Evolutionary conservation across 306 rosid genomes (phyloP).

Genomic region (Vicia villosa): DNA sequence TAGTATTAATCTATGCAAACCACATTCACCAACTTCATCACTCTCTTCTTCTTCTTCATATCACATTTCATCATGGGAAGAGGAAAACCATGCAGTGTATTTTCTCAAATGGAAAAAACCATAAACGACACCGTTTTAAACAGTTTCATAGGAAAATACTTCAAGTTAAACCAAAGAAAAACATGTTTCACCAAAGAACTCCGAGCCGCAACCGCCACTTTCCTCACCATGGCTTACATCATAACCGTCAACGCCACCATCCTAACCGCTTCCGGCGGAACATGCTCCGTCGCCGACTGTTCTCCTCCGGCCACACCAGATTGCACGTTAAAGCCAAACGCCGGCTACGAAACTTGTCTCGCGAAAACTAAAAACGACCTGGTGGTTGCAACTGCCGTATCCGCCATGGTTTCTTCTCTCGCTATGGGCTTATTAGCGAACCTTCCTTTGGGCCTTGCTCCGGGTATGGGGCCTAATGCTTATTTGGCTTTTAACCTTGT

Average conservation of each 20-base stretch:
- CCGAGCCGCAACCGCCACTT: constrained; percentile 84
- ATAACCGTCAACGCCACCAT: constrained; percentile 92
- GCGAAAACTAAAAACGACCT: constrained; percentile 68
- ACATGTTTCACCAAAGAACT: constrained; percentile 69
- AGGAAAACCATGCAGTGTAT: constrained; percentile 29
- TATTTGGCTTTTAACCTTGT: constrained; percentile 77
- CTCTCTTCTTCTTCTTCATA: constrained; percentile 37
- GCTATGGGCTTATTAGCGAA: constrained; percentile 86
- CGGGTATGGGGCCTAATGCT: constrained; percentile 96
- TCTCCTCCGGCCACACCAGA: constrained; percentile 49
- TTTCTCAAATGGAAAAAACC: constrained; percentile 45
- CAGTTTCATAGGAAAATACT: constrained; percentile 64
- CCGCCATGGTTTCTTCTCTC: constrained; percentile 70
- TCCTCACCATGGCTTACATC: constrained; percentile 95
- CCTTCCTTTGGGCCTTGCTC: constrained; percentile 84
- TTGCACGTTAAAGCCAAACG: constrained; percentile 55
- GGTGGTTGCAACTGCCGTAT: constrained; percentile 73
- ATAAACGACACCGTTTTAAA: constrained; percentile 55
- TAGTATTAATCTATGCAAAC: constrained; percentile 1
- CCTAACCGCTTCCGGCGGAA: constrained; percentile 72
- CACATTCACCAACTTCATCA: constrained; percentile 33
- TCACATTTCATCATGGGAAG: constrained; percentile 39
- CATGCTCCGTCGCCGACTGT: constrained; percentile 70
- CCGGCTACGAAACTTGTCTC: constrained; percentile 72
- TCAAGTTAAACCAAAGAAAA: constrained; percentile 72